Conservation (phyloP, 306 rosid species). For the Sophora flavescens region DNA sequence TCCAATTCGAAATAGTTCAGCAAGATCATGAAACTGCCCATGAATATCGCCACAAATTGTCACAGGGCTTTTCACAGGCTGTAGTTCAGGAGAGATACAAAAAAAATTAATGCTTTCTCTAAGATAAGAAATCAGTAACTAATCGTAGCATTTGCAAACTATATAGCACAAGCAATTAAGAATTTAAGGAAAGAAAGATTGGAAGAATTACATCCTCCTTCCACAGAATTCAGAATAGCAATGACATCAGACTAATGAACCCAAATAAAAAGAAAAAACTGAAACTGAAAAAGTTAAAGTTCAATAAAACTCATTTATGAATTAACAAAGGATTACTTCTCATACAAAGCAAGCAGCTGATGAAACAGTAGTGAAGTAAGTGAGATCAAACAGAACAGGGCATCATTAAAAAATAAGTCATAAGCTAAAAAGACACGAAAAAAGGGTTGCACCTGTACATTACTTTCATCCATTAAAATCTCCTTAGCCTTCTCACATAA, state of each 20-base stretch:
- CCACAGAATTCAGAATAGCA: conserved; percentile 32
- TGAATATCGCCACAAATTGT: conserved; percentile 99
- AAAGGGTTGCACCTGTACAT: conserved; percentile 83
- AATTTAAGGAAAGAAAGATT: conserved; percentile 10
- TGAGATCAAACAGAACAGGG: conserved; percentile 15
- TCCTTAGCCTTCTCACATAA: conserved; percentile 96
- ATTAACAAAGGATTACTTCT: conserved; percentile 23
- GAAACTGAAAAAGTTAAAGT: not conserved
- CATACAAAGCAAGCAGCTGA: conserved; percentile 28
- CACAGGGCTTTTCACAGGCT: conserved; percentile 99
- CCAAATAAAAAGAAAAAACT: conserved; percentile 28
- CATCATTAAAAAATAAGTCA: conserved; percentile 28
- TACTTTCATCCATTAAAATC: conserved; percentile 93
- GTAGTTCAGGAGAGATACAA: conserved; percentile 49
- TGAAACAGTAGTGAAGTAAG: conserved; percentile 29
- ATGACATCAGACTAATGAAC: not conserved
- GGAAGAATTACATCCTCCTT: conserved; percentile 29
- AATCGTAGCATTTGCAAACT: conserved; percentile 22
- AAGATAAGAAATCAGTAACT: conserved; percentile 13
- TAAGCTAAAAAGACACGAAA: conserved; percentile 41
- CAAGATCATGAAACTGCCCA: conserved; percentile 99
- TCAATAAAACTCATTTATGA: conserved; percentile 15
- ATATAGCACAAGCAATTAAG: conserved; percentile 26
- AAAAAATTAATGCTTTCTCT: conserved; percentile 40
- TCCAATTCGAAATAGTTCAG: conserved; percentile 97